Base-by-base conservation (phyloP, 2,329 filamentous ascomycete species). In the Epichloe amarillans region DNA sequence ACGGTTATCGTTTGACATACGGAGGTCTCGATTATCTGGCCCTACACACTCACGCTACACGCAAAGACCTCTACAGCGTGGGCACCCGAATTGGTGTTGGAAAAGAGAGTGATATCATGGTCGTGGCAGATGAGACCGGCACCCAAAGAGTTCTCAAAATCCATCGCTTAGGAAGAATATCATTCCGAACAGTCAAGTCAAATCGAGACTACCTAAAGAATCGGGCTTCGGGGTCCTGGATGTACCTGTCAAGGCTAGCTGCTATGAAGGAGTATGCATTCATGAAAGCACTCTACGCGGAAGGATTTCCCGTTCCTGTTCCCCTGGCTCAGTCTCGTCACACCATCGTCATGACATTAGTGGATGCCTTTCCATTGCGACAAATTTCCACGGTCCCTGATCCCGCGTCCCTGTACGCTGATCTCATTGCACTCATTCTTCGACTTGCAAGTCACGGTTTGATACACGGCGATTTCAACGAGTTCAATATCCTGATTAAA, bases 391-490 rank as follows among this genome's bases (percentile, higher is more conserved):
- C 77, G 26, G 84, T 98, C 2, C 85, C 88, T 35, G 80, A 96
- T 58, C 88, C 91, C 0, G 86, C 88, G 3, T 71, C 71, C n/a
- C 75, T 98, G 5, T 98, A 98, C 64, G 83, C 83, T n/a, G 88
- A 97, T 54, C 73, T 98, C 36, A 94, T 98, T 62, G 77, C 81
- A 41, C 79, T 96, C 59, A 88, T 98, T 51, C 72, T 98, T 42
- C 79, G 83, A 30, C 75, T 98, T 40, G 91, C 93, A 5, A 81
- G 81, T 54, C 82, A 90, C 58, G 93, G 93, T 6, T 72, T 98
- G 46, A 98, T 98, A 54, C 93, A 98, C 64, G 93, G 93, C 55
- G 93, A 98, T 65, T 98, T 94, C 72, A 98, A 98, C 72, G 94
- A 98, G 67, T 98, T 98, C 76, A 98, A 98, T 66, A 91, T 98